Base-by-base conservation (phyloP, 1,284 basidiomycete species). In the Papiliotrema laurentii region DNA sequence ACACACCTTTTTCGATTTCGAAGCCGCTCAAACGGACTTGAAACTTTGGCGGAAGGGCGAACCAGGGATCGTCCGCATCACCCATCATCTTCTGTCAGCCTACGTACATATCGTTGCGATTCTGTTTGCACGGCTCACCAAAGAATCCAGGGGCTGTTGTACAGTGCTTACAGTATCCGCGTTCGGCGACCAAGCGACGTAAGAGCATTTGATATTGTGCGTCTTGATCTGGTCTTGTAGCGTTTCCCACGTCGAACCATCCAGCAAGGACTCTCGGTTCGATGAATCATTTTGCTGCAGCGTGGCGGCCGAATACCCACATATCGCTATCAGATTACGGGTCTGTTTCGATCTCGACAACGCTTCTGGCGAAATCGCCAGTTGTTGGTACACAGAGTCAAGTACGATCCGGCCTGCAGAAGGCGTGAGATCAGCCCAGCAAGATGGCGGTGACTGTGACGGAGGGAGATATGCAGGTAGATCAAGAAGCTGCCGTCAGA, bases 41-140 rank as follows among this genome's bases (percentile, higher is more conserved):
- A 2, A 47, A 33, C 16, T 56, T 54, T 3, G 36, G 18, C 7
- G 59, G 57, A n/a, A 55, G 22, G 11, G 44, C 43, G 45, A 63
- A 63, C 61, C 61, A 63, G 2, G 50, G 36, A 18, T 58, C 44
- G 31, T 59, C 59, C 5, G 44, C 26, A 4, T 38, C 22, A 16
- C 5, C 48, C 50, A 7, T 39, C 31, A 57, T 61, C 19, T 19
- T n/a, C 33, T 25, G 18, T 50, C 5, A 55, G 44, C 35, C 21
- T 47, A n/a, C n/a, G n/a, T n/a, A n/a, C n/a, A n/a, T n/a, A n/a
- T n/a, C n/a, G n/a, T n/a, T n/a, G n/a, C n/a, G n/a, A n/a, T n/a
- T n/a, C n/a, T n/a, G n/a, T n/a, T n/a, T n/a, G n/a, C n/a, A n/a
- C n/a, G n/a, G n/a, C n/a, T n/a, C n/a, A n/a, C n/a, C n/a, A n/a